phyloP scores from a whole-genome alignment of 164 flowering plant species.

The Vitis vinifera region DNA sequence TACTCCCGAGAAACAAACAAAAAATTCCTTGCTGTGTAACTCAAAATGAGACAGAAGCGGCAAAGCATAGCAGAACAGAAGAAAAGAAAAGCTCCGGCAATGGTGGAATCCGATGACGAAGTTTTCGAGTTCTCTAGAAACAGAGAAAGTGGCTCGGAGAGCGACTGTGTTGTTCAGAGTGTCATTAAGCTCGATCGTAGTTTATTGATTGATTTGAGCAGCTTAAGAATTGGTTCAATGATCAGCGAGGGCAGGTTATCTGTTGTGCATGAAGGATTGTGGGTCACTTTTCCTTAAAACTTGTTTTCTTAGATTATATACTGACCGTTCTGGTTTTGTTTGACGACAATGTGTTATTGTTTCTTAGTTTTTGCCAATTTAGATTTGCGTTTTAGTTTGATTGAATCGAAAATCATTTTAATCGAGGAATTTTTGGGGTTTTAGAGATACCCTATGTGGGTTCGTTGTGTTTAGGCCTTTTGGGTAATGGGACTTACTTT shows the following conservation, averaged over 20 bases:
- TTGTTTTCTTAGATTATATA: slow-evolving; percentile 1
- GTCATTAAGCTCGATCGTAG: slow-evolving; percentile 14
- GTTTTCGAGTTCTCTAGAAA: slow-evolving; percentile 1
- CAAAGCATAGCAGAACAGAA: too few species aligned
- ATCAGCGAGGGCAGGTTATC: slow-evolving; percentile 32
- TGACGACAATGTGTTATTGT: background rate
- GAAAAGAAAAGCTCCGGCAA: background rate
- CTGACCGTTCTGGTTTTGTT: background rate
- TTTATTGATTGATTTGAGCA: slow-evolving; percentile 21
- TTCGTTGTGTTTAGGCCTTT: background rate
- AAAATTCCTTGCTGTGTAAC: too few species aligned
- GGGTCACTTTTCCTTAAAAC: slow-evolving; percentile 11
- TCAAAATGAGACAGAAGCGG: too few species aligned
- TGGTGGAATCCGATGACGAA: slow-evolving; percentile 14
- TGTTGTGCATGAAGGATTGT: slow-evolving; percentile 31
- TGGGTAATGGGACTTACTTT: background rate
- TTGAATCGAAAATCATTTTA: background rate
- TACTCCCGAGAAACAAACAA: too few species aligned
- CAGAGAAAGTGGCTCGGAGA: background rate
- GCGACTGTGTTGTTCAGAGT: background rate
- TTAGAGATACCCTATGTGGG: background rate
- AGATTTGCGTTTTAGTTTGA: too few species aligned
- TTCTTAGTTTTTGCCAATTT: background rate
- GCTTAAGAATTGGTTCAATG: slow-evolving; percentile 4
- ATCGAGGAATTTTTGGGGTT: background rate